A percentile compares a stretch with the other conserved stretches of the same genome.
These are phyloP conservation scores for Arachis monticola DNA, from an alignment of 331 rosid genomes.

Conservation along the genomic window DNA sequence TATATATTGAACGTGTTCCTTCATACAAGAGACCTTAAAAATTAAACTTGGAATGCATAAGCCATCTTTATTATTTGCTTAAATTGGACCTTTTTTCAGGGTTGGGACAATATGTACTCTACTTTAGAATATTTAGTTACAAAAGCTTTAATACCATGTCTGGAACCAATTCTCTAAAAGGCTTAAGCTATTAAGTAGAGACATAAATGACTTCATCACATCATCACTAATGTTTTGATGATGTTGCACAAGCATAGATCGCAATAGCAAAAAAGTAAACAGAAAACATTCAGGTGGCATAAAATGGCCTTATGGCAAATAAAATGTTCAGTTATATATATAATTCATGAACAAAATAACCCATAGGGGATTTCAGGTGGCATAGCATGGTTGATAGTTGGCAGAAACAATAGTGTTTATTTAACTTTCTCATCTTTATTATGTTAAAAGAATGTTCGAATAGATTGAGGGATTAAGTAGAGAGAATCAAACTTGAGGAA, in stretches of 20 bases:
- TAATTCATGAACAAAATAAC: slow-evolving; percentile 7
- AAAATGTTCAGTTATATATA: not conserved
- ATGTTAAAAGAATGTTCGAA: not conserved
- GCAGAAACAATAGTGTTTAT: not conserved
- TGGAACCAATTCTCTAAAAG: not conserved
- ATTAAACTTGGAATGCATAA: not conserved
- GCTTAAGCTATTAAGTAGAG: not conserved
- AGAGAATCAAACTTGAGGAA: slow-evolving; percentile 32
- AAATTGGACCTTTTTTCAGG: not conserved
- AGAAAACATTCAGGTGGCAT: not conserved
- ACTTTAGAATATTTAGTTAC: too few species aligned
- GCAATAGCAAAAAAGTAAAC: not conserved
- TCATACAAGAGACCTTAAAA: too few species aligned
- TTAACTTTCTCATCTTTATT: not conserved
- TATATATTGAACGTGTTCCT: not conserved
- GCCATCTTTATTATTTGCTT: not conserved
- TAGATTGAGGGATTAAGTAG: slow-evolving; percentile 1
- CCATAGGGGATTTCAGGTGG: slow-evolving; percentile 5
- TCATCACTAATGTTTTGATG: not conserved
- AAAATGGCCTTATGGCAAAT: not conserved
- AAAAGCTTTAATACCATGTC: not conserved
- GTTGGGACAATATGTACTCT: not conserved
- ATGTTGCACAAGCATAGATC: slow-evolving; percentile 19
- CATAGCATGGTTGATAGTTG: not conserved
- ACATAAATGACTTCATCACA: not conserved